Evolutionary conservation across 495 filamentous ascomycete genomes (phyloP), one percentile per base, ranked within the genome.

Genomic region (Penicillium goetzii): DNA sequence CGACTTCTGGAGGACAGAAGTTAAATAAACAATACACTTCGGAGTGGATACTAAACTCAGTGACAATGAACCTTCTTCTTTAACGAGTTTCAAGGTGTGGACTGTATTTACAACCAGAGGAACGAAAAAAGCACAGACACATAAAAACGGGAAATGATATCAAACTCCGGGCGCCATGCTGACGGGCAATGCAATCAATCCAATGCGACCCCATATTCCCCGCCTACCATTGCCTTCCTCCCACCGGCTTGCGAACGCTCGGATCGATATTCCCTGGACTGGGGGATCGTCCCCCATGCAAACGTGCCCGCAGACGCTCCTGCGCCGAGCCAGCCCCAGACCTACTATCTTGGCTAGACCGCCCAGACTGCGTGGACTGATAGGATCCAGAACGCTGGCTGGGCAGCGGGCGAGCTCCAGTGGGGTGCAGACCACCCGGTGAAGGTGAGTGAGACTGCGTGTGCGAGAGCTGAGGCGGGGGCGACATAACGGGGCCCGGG

Each of bases 321-420:
- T 90, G 86, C 30, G 87, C 88, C 19, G 88, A 80, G 49, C 68
- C 67, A 36, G 80, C 69, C 28, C 60, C 68, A 6, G 86, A 73
- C 62, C 81, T 34, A 28, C 52, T 80, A 67, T 83, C 83, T 61
- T 83, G 65, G 59, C 73, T 62, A 76, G 70, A 65, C 77, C 69
- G 69, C 76, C 64, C 68, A 65, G 67, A 60, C 58, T 68, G 59
- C 25, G 68, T 52, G 28, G 75, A 77, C 77, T 94, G 90, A 69
- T 91, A 89, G 61, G 90, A 92, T 6, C 89, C 90, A 3, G 82
- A 83, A 19, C 88, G 76, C 74, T 93, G 90, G 62, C 88, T 90
- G 8, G 87, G 89, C 62, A 90, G 68, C 14, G 88, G 89, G 26
- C 89, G 73, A 34, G 82, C 74, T 7, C 80, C 72, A 17, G 80